Evolutionary conservation across 768 basidiomycete species (phyloP).

Genomic region (Fistulinella prunicolor): DNA sequence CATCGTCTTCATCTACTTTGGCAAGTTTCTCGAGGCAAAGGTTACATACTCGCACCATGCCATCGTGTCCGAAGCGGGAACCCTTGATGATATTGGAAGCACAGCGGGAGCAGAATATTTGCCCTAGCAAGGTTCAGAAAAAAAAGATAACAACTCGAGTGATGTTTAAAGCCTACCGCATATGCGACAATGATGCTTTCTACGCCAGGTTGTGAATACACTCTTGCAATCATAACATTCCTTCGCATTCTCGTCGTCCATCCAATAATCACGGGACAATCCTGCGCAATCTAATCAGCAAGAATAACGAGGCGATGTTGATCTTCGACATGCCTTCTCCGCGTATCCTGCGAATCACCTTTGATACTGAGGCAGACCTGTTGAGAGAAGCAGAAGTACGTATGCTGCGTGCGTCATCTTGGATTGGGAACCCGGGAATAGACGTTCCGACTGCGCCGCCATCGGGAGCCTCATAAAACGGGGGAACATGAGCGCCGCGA

Average conservation of each 20-base stretch:
- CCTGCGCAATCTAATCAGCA: constrained; percentile 41
- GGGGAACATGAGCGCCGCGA: constrained; percentile 47
- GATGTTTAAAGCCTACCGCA: constrained; percentile 58
- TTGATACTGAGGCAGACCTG: constrained; percentile 80
- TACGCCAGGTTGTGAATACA: constrained; percentile 88
- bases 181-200: constrained; percentile 97
- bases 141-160: not conserved
- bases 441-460: constrained; percentile 65
- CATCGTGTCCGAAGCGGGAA: constrained; percentile 87
- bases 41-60: constrained; percentile 95
- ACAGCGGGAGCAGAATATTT: constrained; percentile 97
- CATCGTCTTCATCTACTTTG: constrained; percentile 84
- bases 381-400: constrained; percentile 70
- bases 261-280: constrained; percentile 95
- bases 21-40: constrained; percentile 91
- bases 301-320: constrained; percentile 2
- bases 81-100: constrained; percentile 97
- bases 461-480: constrained; percentile 51
- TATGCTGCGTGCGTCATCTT: constrained; percentile 86
- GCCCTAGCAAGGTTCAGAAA: constrained; percentile 49
- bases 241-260: constrained; percentile 94
- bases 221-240: constrained; percentile 97
- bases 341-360: constrained; percentile 84
- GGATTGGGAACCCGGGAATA: constrained; percentile 91
- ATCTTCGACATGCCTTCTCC: constrained; percentile 66